Conservation (phyloP, 345 rosid species). For the Clausena lansium region DNA sequence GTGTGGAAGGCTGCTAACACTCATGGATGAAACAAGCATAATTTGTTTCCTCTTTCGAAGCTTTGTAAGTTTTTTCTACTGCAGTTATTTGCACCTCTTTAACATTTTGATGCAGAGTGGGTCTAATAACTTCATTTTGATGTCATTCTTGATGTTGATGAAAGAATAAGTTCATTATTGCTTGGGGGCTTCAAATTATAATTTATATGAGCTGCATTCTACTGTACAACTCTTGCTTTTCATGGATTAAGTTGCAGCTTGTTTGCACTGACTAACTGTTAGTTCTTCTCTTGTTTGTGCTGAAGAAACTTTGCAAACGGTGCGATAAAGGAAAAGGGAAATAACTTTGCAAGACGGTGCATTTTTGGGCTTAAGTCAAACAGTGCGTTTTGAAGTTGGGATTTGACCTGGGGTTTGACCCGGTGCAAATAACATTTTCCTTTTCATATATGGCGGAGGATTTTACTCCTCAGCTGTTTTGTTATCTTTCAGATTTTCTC, state of each 20-base stretch:
- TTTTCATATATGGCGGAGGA: too few species aligned
- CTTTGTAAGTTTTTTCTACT: conserved; percentile 11
- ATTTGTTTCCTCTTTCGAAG: conserved; percentile 4
- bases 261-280: conserved; percentile 5
- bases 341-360: too few species aligned
- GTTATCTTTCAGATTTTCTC: too few species aligned
- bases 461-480: too few species aligned
- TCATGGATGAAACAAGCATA: conserved; percentile 36
- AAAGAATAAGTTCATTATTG: conserved; percentile 25
- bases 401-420: too few species aligned
- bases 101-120: conserved; percentile 7
- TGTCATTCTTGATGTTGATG: conserved; percentile 11
- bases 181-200: conserved; percentile 21
- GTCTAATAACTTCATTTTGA: conserved; percentile 10
- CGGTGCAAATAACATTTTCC: too few species aligned
- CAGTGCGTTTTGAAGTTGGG: too few species aligned
- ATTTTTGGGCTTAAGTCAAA: too few species aligned
- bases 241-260: background rate
- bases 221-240: conserved; percentile 2
- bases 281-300: conserved; percentile 5
- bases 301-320: background rate
- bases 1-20: conserved; percentile 64
- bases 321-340: too few species aligned
- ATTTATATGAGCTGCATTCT: conserved; percentile 7
- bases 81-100: conserved; percentile 15